Evolutionary conservation across 2,329 filamentous ascomycete genomes (phyloP), one percentile per base, ranked within the genome.

Genomic region (Chaetomiaceae sp.): DNA sequence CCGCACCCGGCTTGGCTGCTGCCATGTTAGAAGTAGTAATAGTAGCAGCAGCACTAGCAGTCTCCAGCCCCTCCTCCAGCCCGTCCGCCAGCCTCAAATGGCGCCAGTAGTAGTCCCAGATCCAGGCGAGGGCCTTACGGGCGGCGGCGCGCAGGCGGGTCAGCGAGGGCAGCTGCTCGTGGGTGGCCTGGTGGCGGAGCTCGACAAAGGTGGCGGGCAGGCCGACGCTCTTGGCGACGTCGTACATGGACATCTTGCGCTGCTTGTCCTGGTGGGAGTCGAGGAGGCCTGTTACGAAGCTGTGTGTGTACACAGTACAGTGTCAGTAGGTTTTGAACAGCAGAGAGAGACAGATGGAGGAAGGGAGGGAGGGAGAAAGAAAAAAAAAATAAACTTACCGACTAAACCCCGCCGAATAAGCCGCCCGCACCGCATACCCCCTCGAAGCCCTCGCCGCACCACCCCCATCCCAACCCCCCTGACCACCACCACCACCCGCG

Each of bases 81-180:
- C n/a, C 55, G 5, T 43, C 50, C 12, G n/a, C 63, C 5, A 66
- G 64, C 2, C 63, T 59, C 17, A 82, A 65, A 38, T 77, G 70
- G 61, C 68, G 70, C 91, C 91, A 97, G 72, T 95, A 96, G 66
- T 88, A 88, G 47, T 83, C 77, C 88, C 89, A 96, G 45, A 96
- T 83, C 91, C 91, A 96, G 39, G 75, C 73, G 55, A 96, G 73
- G 1, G 86, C 88, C 60, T 85, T 81, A 56, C 75, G 71, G 1
- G 86, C 81, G 1, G 86, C 86, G 31, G 77, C 76, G 46, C 89
- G 80, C 55, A 96, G 73, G 56, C 89, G 83, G 10, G 79, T 75
- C 47, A 96, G 73, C 1, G 85, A 83, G 0, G 91, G 91, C 50
- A 96, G 73, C 64, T 90, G 87, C 67, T 95, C 88, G 66, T 97